phyloP scores from a whole-genome alignment of 2,329 filamentous ascomycete species.

The Neofusicoccum kwambonambiense region DNA sequence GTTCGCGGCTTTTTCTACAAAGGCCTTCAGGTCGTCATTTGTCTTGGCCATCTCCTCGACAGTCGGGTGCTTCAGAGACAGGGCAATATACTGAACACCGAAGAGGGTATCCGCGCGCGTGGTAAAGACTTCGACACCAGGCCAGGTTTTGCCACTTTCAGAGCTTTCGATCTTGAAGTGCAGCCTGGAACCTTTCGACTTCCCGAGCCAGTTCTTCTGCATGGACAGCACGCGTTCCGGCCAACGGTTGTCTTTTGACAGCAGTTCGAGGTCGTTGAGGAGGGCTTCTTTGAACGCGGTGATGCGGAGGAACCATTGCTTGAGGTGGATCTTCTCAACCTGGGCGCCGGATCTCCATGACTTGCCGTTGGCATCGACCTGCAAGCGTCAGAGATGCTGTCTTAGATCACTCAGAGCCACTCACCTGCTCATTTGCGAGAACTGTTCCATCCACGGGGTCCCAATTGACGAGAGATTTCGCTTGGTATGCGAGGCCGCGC shows the following conservation, averaged over 20 bases:
- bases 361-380: slow-evolving; percentile 75
- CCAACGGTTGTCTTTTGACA: slow-evolving; percentile 67
- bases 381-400: not conserved
- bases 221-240: slow-evolving; percentile 79
- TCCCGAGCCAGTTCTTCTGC: slow-evolving; percentile 87
- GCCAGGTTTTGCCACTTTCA: slow-evolving; percentile 36
- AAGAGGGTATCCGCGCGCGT: slow-evolving; percentile 85
- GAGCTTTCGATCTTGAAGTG: slow-evolving; percentile 62
- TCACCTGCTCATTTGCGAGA: slow-evolving; percentile 77
- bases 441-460: slow-evolving; percentile 88
- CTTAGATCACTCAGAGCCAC: not conserved
- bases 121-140: slow-evolving; percentile 72
- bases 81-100: slow-evolving; percentile 79
- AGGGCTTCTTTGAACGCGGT: slow-evolving; percentile 74
- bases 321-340: slow-evolving; percentile 74
- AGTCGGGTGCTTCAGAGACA: slow-evolving; percentile 71
- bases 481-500: slow-evolving; percentile 76
- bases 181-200: slow-evolving; percentile 69
- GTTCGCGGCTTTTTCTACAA: slow-evolving; percentile 58
- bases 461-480: slow-evolving; percentile 82
- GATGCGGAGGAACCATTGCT: slow-evolving; percentile 89
- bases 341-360: slow-evolving; percentile 87
- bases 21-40: slow-evolving; percentile 63
- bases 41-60: slow-evolving; percentile 60
- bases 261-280: slow-evolving; percentile 65